Evolutionary conservation across 2,329 filamentous ascomycete species (phyloP).

Genomic region (Laburnicola sp.): DNA sequence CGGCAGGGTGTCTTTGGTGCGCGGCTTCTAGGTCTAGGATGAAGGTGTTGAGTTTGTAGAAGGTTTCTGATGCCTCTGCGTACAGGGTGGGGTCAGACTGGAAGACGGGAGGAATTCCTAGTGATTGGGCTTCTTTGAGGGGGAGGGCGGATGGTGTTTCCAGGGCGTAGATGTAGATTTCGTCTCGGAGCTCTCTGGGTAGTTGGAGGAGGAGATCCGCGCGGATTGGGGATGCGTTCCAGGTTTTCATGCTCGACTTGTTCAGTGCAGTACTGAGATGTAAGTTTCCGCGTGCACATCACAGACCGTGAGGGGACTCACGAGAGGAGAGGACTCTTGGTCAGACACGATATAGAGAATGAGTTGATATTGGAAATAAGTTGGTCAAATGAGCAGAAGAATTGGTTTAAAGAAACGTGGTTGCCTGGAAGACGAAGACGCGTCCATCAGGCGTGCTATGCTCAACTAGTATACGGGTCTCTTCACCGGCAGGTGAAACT

Average conservation of each 20-base stretch:
- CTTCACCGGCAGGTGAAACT: too few species aligned
- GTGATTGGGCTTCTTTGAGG: neutral
- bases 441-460: neutral
- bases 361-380: neutral
- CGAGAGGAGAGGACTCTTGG: too few species aligned
- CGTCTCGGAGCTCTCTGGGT: slow-evolving; percentile 22
- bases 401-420: neutral
- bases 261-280: neutral
- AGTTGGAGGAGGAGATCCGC: slow-evolving; percentile 12
- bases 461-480: neutral
- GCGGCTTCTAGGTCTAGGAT: neutral
- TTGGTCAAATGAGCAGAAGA: neutral
- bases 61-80: slow-evolving; percentile 16
- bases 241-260: neutral
- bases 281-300: neutral
- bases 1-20: neutral
- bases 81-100: slow-evolving; percentile 5
- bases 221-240: neutral
- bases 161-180: slow-evolving; percentile 16
- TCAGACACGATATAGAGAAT: neutral
- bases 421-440: slow-evolving; percentile 1
- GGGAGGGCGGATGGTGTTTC: neutral
- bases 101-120: slow-evolving; percentile 7
- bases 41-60: slow-evolving; percentile 17
- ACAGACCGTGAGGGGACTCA: neutral